Conservation (phyloP, 208 protist species). For the Crithidia fasciculata region DNA sequence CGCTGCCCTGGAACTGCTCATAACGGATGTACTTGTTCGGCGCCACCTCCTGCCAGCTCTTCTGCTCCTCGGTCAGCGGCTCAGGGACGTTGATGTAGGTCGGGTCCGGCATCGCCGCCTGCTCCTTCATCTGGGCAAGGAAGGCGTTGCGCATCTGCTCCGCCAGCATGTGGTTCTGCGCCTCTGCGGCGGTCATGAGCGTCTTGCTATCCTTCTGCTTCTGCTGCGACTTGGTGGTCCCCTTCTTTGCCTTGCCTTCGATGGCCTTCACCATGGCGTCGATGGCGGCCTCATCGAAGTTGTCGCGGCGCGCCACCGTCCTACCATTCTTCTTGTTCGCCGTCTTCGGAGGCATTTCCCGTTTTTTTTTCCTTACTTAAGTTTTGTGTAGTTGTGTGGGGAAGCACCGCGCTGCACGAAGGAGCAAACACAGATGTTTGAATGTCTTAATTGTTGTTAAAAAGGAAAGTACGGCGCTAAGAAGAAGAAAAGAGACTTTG, state of each 20-base stretch:
- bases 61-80: conserved; percentile 55
- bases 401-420: too few species aligned
- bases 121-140: conserved; percentile 19
- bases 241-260: conserved; percentile 67
- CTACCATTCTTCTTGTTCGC: conserved; percentile 38
- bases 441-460: too few species aligned
- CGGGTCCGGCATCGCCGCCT: conserved; percentile 41
- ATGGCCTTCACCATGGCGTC: conserved; percentile 75
- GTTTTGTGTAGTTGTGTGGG: neutral
- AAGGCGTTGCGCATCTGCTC: conserved; percentile 25
- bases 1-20: conserved; percentile 75
- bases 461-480: too few species aligned
- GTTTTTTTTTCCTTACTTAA: neutral
- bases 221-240: conserved; percentile 71
- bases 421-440: too few species aligned
- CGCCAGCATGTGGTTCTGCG: conserved; percentile 29
- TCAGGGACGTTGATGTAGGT: conserved; percentile 70
- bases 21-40: conserved; percentile 81
- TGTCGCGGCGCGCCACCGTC: conserved; percentile 37
- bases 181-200: conserved; percentile 38
- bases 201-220: conserved; percentile 52
- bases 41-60: conserved; percentile 67
- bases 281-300: conserved; percentile 47
- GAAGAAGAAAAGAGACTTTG: too few species aligned
- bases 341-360: conserved; percentile 21